These are phyloP conservation scores for Salix koriyanagi DNA, from an alignment of 345 rosid genomes.

Conservation along the genomic window DNA sequence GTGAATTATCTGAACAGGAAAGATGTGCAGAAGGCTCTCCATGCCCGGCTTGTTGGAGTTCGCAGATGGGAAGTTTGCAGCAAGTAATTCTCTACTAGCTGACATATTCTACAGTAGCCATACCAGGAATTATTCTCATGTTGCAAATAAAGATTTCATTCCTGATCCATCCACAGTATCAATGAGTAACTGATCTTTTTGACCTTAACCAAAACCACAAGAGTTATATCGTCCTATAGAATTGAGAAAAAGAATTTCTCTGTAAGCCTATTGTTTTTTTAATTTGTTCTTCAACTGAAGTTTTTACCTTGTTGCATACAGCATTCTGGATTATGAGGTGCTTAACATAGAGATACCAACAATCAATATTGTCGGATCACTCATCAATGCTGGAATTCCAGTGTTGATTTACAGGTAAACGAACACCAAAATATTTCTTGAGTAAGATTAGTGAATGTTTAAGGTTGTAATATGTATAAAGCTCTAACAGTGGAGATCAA, in stretches of 20 bases:
- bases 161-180: too few relatives aligned
- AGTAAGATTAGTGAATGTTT: neutral
- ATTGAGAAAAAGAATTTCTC: neutral
- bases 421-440: neutral
- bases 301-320: slow-evolving; percentile 19
- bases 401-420: slow-evolving; percentile 27
- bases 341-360: slow-evolving; percentile 33
- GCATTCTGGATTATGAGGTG: slow-evolving; percentile 77
- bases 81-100: slow-evolving; percentile 48
- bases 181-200: too few relatives aligned
- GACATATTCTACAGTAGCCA: neutral
- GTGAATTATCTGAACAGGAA: slow-evolving; percentile 70
- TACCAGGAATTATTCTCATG: too few relatives aligned
- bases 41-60: slow-evolving; percentile 85
- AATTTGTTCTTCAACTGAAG: neutral
- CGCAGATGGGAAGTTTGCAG: slow-evolving; percentile 84
- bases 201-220: neutral
- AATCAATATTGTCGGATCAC: slow-evolving; percentile 24
- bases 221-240: neutral
- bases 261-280: neutral
- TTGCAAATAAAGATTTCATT: too few relatives aligned
- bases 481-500: slow-evolving; percentile 48
- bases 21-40: slow-evolving; percentile 87
- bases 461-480: neutral
- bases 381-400: slow-evolving; percentile 27